Base-by-base conservation (phyloP, 768 basidiomycete species). In the Hebeloma cylindrosporum region DNA sequence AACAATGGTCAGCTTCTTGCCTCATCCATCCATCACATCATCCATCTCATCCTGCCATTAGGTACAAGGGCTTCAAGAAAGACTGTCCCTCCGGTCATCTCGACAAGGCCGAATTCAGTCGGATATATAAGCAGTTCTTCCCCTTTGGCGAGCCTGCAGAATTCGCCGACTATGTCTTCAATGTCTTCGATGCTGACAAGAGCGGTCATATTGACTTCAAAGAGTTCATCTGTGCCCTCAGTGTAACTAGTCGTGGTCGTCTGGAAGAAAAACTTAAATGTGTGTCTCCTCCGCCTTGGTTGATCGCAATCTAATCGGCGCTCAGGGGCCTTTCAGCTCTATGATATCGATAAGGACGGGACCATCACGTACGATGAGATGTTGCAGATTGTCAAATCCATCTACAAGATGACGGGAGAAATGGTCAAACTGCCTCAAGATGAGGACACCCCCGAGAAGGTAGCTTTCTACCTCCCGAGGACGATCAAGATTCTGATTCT, bases 121-220 rank as follows among this genome's bases (percentile, higher is more conserved):
- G 87, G 66, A 99, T 99, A 75, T 99, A 98, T 79, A 93, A 93
- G 64, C 96, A 98, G 67, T 99, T 99, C 86, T 99, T 99, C 77
- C 96, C 96, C 18, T 99, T 99, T 60, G 96, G 96, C 51, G 95
- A 99, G 66, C 95, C 96, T 6, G 82, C 74, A 47, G 88, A 95
- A 64, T 99, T 99, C 61, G 93, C 96, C 28, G 90, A 97, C 67
- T 94, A 95, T 58, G 95, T 99, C 60, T 99, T 99, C 78, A 93
- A 96, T 60, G 94, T 97, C 47, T 94, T 93, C 63, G 92, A 95
- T 63, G 83, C 85, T 60, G 91, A 95, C 74, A 85, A 87, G 77
- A 94, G 90, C 68, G 92, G 91, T 44, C 92, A 88, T 20, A 99
- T 99, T 70, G 96, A 99, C 72, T 99, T 99, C 69, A 95, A 94